A percentile compares a stretch with the other conserved stretches of the same genome.
Evolutionary conservation across 805 yeast species (phyloP).

Genomic region (Hanseniaspora jakobsenii): DNA sequence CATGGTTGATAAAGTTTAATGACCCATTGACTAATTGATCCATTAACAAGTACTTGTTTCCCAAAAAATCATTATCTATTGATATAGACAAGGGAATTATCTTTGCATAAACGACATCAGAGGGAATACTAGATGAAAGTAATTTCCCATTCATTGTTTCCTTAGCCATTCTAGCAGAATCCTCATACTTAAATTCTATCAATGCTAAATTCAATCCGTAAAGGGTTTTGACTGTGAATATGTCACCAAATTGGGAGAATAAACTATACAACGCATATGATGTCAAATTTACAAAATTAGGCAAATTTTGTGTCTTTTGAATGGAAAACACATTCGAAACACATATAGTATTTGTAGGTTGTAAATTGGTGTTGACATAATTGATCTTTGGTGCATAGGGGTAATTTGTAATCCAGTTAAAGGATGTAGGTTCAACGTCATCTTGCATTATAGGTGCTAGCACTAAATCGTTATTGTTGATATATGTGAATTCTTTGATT

Average conservation of each 20-base stretch:
- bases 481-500: not conserved
- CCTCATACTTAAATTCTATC: slow-evolving; percentile 60
- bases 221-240: slow-evolving; percentile 50
- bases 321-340: slow-evolving; percentile 51
- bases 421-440: slow-evolving; percentile 45
- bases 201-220: slow-evolving; percentile 41
- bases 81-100: slow-evolving; percentile 30
- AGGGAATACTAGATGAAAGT: slow-evolving; percentile 53
- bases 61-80: slow-evolving; percentile 11
- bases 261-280: slow-evolving; percentile 45
- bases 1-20: slow-evolving; percentile 27
- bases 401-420: slow-evolving; percentile 60
- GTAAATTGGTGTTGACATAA: slow-evolving; percentile 54
- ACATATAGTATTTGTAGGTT: slow-evolving; percentile 59
- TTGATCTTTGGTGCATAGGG: slow-evolving; percentile 63
- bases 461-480: slow-evolving; percentile 3
- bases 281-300: slow-evolving; percentile 35
- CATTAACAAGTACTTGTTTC: slow-evolving; percentile 22
- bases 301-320: slow-evolving; percentile 27
- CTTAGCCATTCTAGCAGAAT: slow-evolving; percentile 67
- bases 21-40: slow-evolving; percentile 28
- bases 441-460: slow-evolving; percentile 35
- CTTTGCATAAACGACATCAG: slow-evolving; percentile 77
- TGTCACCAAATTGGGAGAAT: slow-evolving; percentile 49
- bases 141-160: slow-evolving; percentile 73